Base-by-base conservation (phyloP, 108 stramenopile genomes). In the Pseudonitzschia delicatissima region DNA sequence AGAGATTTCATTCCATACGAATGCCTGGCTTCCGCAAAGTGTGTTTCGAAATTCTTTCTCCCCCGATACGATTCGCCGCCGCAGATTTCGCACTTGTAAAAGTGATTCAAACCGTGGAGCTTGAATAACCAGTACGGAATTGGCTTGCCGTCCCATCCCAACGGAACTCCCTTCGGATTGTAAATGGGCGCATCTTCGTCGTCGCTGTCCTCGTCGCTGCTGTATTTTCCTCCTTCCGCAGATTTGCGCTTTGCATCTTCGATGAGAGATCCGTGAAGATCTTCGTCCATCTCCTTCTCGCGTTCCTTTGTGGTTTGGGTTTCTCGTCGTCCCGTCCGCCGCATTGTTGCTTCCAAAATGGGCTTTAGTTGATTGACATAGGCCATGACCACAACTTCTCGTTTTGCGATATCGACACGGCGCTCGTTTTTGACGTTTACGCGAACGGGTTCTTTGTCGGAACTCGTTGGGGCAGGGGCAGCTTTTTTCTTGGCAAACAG, bases 121-220 rank as follows among this genome's bases (percentile, higher is more conserved):
- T 98, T 98, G 88, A 97, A 99, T 29, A 99, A 82, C 99, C 99
- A 99, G 64, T 95, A 96, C 1, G 99, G 96, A 49, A 99, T 99
- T 11, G 99, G 99, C 62, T 98, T 98, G 9, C 99, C 99, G 70
- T 98, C 97, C 96, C 95, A 98, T 50, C 94, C 99, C 28, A 98
- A 83, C 6, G 97, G 97, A 15, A 99, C 86, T 73, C 97, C 97
- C 75, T 97, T 93, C 13, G 97, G 99, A 80, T 99, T 99, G 87
- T 99, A 99, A 68, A 98, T 97, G 9, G 96, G 96, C 20, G 88
- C 91, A 61, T 99, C 97, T 11, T 97, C 96, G 45, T 97, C 96
- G 28, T 83, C 84, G 17, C 72, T 81, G 33, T 89, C 88, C 21
- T 85, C 88, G 48, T 88, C 92, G 67, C 85, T 80, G 28, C 67